These are phyloP conservation scores for Anethum foeniculum DNA, from an alignment of 140 eudicot genomes.

Conservation along the genomic window DNA sequence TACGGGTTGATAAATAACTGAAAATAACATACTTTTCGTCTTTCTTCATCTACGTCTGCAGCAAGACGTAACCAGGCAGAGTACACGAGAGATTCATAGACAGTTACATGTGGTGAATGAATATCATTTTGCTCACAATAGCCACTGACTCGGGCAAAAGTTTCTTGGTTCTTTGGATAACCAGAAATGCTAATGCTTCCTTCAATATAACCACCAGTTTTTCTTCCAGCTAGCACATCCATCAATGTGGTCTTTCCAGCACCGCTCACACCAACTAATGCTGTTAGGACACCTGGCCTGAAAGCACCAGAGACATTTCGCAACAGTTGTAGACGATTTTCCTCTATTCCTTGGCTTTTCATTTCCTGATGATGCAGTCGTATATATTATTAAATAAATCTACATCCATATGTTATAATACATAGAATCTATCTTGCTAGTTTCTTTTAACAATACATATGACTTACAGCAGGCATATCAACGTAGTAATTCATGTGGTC, in stretches of 20 bases:
- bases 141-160: slow-evolving; percentile 72
- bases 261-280: slow-evolving; percentile 77
- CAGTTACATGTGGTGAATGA: slow-evolving; percentile 72
- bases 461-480: slow-evolving; percentile 70
- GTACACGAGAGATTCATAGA: slow-evolving; percentile 61
- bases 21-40: slow-evolving; percentile 33
- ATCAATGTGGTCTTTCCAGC: slow-evolving; percentile 76
- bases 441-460: background rate
- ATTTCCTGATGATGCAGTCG: slow-evolving; percentile 38
- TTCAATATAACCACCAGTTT: slow-evolving; percentile 63
- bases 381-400: background rate
- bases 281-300: slow-evolving; percentile 75
- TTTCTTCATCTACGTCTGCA: slow-evolving; percentile 45
- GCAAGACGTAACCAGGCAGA: slow-evolving; percentile 74
- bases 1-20: background rate
- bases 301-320: slow-evolving; percentile 71
- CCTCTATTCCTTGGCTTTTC: slow-evolving; percentile 48
- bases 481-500: slow-evolving; percentile 60
- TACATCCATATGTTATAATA: background rate
- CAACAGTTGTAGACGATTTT: slow-evolving; percentile 43
- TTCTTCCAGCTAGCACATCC: slow-evolving; percentile 83
- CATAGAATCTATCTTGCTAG: background rate
- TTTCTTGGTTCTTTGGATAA: slow-evolving; percentile 62
- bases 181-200: slow-evolving; percentile 71
- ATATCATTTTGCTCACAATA: slow-evolving; percentile 74